phyloP scores from a whole-genome alignment of 2,329 filamentous ascomycete species.

The Pestalotiopsis sp. region DNA sequence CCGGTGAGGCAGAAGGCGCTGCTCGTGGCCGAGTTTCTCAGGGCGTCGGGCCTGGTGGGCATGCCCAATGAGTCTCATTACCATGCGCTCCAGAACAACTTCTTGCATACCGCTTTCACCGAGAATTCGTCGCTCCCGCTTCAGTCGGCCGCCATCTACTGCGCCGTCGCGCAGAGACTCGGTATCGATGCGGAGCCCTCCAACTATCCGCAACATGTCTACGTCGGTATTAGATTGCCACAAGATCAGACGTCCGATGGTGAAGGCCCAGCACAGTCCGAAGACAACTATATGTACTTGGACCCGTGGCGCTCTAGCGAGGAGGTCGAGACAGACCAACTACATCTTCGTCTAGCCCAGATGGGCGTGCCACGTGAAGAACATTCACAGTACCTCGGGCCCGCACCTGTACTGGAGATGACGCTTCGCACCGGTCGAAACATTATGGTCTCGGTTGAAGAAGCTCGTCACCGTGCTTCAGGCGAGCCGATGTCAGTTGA shows the following conservation, averaged over 20 bases:
- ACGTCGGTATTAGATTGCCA: slow-evolving; percentile 52
- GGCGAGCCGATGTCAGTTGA: not conserved
- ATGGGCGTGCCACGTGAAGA: not conserved
- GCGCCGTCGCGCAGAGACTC: slow-evolving; percentile 57
- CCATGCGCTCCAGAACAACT: slow-evolving; percentile 64
- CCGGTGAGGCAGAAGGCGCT: slow-evolving; percentile 52
- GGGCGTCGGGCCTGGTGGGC: slow-evolving; percentile 49
- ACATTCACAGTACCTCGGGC: slow-evolving; percentile 41
- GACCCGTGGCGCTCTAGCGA: slow-evolving; percentile 39
- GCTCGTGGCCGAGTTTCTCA: slow-evolving; percentile 52
- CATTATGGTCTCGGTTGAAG: slow-evolving; percentile 61
- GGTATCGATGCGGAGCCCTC: slow-evolving; percentile 63
- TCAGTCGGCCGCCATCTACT: slow-evolving; percentile 66
- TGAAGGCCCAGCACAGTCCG: slow-evolving; percentile 15
- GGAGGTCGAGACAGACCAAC: slow-evolving; percentile 10
- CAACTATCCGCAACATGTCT: slow-evolving; percentile 65
- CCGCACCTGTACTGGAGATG: slow-evolving; percentile 54
- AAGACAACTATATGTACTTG: slow-evolving; percentile 51
- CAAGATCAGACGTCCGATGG: slow-evolving; percentile 28
- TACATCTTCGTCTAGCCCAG: slow-evolving; percentile 10
- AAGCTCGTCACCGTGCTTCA: slow-evolving; percentile 20
- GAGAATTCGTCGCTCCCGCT: slow-evolving; percentile 58
- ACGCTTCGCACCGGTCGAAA: slow-evolving; percentile 64
- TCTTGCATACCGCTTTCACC: slow-evolving; percentile 55
- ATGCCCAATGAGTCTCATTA: slow-evolving; percentile 46